phyloP scores from a whole-genome alignment of 352 stramenopile species.

The Pythium scleroteichum region DNA sequence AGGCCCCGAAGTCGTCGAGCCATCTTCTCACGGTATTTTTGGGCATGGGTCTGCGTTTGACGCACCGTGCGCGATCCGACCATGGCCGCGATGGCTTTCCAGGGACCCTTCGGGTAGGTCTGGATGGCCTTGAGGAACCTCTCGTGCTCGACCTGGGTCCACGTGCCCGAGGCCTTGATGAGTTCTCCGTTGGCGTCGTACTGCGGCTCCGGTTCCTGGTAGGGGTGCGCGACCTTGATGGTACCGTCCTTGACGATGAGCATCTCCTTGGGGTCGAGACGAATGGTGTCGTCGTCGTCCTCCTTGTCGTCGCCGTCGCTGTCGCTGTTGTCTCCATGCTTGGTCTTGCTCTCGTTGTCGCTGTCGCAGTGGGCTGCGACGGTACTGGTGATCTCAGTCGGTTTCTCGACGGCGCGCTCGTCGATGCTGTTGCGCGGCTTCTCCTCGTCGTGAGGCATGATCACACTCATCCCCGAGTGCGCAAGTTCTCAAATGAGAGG shows the following conservation, averaged over 20 bases:
- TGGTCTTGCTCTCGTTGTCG: constrained; percentile 20
- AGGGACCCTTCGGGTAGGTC: constrained; percentile 59
- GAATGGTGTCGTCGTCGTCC: constrained; percentile 37
- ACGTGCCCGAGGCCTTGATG: constrained; percentile 58
- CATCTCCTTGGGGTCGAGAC: constrained; percentile 69
- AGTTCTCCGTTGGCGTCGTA: constrained; percentile 55
- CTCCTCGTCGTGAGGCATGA: constrained; percentile 27
- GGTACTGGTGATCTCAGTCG: constrained; percentile 1
- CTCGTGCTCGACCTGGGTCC: constrained; percentile 59
- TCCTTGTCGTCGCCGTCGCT: constrained; percentile 27
- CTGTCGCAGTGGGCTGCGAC: constrained; percentile 5
- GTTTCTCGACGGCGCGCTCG: constrained; percentile 11
- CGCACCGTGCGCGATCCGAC: constrained; percentile 64
- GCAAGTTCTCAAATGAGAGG: constrained; percentile 21
- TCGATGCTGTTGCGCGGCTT: constrained; percentile 22
- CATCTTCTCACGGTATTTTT: constrained; percentile 72
- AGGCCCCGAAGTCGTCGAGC: constrained; percentile 56
- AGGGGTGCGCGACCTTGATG: constrained; percentile 63
- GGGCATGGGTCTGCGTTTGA: constrained; percentile 69
- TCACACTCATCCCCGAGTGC: constrained; percentile 25
- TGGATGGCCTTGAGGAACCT: constrained; percentile 62
- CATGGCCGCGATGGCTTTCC: constrained; percentile 66
- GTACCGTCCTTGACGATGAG: constrained; percentile 77
- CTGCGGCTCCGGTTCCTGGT: constrained; percentile 58
- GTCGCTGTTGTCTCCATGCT: constrained; percentile 16